Evolutionary conservation across 257 asterid genomes (phyloP).

Genomic region (Penstemon barbatus): DNA sequence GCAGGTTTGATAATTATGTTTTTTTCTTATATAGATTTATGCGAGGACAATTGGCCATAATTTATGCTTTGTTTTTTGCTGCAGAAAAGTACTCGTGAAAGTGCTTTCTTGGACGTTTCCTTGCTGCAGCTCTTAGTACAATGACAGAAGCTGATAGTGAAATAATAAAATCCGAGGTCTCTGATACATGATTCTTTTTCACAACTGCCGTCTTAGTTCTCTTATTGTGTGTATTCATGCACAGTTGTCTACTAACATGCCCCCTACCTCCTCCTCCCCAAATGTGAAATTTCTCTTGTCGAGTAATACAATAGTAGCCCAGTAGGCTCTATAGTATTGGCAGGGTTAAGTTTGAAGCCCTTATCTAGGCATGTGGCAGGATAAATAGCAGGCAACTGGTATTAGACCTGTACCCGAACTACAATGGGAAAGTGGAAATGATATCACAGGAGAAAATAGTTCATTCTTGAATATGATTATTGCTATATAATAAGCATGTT

Average conservation of each 20-base stretch:
- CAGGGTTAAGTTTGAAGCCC: too few relatives aligned
- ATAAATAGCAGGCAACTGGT: too few relatives aligned
- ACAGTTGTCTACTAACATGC: background rate
- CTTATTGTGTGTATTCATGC: slow-evolving; percentile 18
- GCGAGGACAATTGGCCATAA: slow-evolving; percentile 15
- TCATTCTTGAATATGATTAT: too few relatives aligned
- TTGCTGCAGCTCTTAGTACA: slow-evolving; percentile 26
- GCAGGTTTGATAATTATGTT: background rate
- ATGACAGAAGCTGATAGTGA: slow-evolving; percentile 63
- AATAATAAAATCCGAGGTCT: slow-evolving; percentile 58
- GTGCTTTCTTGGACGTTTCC: slow-evolving; percentile 18
- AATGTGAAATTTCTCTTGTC: too few relatives aligned
- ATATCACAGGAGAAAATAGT: too few relatives aligned
- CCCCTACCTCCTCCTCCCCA: background rate
- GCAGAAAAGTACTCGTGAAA: slow-evolving; percentile 35
- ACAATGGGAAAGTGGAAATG: too few relatives aligned
- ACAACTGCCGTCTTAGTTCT: slow-evolving; percentile 15
- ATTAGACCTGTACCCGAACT: too few relatives aligned
- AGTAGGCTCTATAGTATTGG: too few relatives aligned
- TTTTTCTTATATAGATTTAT: too few relatives aligned
- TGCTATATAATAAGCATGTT: too few relatives aligned
- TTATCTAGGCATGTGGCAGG: too few relatives aligned
- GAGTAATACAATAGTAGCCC: too few relatives aligned
- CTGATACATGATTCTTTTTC: slow-evolving; percentile 11
- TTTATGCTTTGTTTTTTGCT: slow-evolving; percentile 20